phyloP scores from a whole-genome alignment of 805 yeast genomes.

The Saccharomycopsis fibuligera region DNA sequence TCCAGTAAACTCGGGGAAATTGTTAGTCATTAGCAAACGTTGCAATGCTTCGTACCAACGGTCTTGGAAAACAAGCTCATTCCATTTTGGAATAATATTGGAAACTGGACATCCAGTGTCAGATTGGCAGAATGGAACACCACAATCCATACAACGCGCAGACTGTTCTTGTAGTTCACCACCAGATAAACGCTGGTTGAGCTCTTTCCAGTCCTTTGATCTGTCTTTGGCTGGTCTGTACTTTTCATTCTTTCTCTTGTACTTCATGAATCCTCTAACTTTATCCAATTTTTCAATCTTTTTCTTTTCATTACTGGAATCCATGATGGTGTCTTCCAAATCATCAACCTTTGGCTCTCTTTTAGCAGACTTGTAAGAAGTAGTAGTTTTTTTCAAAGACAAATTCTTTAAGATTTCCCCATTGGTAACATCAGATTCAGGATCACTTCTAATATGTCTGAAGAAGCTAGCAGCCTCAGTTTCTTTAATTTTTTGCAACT shows the following conservation, averaged over 20 bases:
- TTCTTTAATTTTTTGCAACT: conserved; percentile 53
- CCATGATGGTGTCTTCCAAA: conserved; percentile 81
- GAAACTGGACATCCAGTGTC: conserved; percentile 98
- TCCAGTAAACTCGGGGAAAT: conserved; percentile 98
- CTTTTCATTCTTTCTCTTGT: conserved; percentile 80
- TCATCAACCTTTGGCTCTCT: conserved; percentile 83
- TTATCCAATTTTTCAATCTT: conserved; percentile 63
- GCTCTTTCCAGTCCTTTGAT: conserved; percentile 87
- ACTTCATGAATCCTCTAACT: conserved; percentile 87
- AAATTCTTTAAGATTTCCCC: conserved; percentile 70
- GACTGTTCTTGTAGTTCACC: conserved; percentile 87
- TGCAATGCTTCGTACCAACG: conserved; percentile 93
- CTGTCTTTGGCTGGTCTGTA: conserved; percentile 75
- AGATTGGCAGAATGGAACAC: conserved; percentile 97
- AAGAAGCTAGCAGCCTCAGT: conserved; percentile 57
- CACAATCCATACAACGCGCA: conserved; percentile 99
- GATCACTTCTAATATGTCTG: conserved; percentile 61
- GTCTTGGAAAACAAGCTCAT: conserved; percentile 89
- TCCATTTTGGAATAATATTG: conserved; percentile 96
- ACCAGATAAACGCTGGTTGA: conserved; percentile 71
- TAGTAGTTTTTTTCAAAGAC: conserved; percentile 34
- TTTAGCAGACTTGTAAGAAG: conserved; percentile 30
- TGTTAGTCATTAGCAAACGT: conserved; percentile 89
- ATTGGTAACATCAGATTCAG: conserved; percentile 79
- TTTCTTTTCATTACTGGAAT: conserved; percentile 57